Evolutionary conservation across 164 flowering plant genomes (phyloP), one percentile per base, ranked within the genome.

Genomic region (Vitis labrusca): DNA sequence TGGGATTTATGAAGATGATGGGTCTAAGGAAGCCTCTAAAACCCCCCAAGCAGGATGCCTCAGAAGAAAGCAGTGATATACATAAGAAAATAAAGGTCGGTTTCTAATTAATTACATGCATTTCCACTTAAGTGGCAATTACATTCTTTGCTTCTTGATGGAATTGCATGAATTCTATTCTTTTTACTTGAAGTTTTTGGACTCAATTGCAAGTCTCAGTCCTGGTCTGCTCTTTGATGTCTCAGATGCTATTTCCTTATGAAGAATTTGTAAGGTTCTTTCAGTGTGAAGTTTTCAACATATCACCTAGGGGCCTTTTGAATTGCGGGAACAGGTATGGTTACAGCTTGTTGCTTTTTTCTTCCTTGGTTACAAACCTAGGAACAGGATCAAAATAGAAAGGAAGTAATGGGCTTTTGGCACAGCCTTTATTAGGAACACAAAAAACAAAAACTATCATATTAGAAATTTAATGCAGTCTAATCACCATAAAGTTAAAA

Each of bases 271-370:
- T 89, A 51, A 84, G 77, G 78, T 81, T 80, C 60, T 93, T 85
- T 69, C 83, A 84, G 60, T 76, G 59, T 76, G 92, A 91, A 51
- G 78, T 69, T 61, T 78, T 72, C 76, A 82, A 84, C 70, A 61
- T 92, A 19, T 75, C 79, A 51, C 98, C 98, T 52, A 80, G 97
- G 73, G 97, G 98, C 49, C 94, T 93, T 72, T 47, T 89, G 64
- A 93, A 93, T 74, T 90, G 91, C 67, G 95, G 98, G 71, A 93
- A 93, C 85, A 93, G 98, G 98, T 93, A 79, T 10, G 17, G 8
- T 32, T 8, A 3, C 29, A 29, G 11, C 49, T 10, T 13, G 2
- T 30, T 67, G 29, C 29, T 60, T 12, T 63, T 11, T 27, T 6
- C 50, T 51, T 58, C 8, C 48, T 59, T 32, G 14, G 48, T 50